Conservation (phyloP, 345 rosid species). For the Excoecaria agallocha region DNA sequence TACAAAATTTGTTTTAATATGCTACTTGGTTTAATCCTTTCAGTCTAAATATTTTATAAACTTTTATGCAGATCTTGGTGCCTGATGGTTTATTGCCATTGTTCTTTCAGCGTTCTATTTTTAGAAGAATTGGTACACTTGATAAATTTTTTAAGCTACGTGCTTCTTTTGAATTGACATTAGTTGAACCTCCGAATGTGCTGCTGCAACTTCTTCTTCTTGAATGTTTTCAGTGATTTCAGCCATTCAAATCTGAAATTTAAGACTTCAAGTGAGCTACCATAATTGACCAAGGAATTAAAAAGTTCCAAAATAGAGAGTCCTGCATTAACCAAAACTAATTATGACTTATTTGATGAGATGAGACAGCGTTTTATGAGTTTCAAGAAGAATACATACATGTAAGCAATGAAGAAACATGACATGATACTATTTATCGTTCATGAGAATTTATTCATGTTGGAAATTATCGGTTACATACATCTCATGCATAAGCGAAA, state of each 20-base stretch:
- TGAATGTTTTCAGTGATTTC: conserved; percentile 36
- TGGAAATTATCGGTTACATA: too few species aligned
- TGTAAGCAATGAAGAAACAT: conserved; percentile 43
- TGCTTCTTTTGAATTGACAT: background rate
- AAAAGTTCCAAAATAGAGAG: conserved; percentile 32
- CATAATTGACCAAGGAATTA: conserved; percentile 34
- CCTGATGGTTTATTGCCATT: conserved; percentile 1
- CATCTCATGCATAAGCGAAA: too few species aligned
- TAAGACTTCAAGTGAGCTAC: conserved; percentile 41
- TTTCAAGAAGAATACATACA: conserved; percentile 67
- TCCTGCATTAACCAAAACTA: conserved; percentile 31
- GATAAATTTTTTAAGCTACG: conserved; percentile 11
- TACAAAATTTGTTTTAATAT: background rate
- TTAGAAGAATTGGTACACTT: too few species aligned
- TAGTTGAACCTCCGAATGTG: conserved; percentile 10
- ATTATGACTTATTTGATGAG: conserved; percentile 41
- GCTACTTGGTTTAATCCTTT: background rate
- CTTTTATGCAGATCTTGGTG: background rate
- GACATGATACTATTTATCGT: conserved; percentile 10
- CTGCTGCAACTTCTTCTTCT: conserved; percentile 11
- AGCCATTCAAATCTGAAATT: conserved; percentile 34
- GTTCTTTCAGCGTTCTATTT: conserved; percentile 21
- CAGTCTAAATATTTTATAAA: background rate
- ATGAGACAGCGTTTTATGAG: conserved; percentile 65
- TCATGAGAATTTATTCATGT: conserved; percentile 21